Conservation (phyloP, 148 eudicot species). For the Agrostemma githago region DNA sequence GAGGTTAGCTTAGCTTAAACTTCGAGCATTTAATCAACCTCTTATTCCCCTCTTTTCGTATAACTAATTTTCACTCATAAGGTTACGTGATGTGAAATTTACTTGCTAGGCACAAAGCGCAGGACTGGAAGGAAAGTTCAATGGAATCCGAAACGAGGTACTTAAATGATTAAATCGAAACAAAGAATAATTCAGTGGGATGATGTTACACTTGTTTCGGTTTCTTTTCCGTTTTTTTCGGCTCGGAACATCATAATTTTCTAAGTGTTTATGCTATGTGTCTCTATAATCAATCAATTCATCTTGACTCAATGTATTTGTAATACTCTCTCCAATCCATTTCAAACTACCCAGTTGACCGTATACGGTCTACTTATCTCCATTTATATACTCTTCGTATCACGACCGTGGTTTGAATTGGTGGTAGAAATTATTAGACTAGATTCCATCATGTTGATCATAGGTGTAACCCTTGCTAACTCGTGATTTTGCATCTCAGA, state of each 20-base stretch:
- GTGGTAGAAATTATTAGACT: neutral
- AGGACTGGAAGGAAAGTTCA: slow-evolving; percentile 21
- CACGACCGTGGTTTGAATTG: no score
- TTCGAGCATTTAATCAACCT: neutral
- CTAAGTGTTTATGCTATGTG: neutral
- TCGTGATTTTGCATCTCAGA: slow-evolving; percentile 25
- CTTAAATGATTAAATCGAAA: neutral
- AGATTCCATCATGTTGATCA: neutral
- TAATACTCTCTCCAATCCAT: no score
- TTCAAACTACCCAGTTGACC: no score
- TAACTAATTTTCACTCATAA: neutral
- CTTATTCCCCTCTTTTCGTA: neutral
- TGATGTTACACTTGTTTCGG: neutral
- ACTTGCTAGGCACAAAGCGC: slow-evolving; percentile 28
- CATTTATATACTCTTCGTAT: no score
- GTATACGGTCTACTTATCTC: no score
- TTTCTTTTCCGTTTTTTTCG: neutral
- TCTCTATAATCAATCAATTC: neutral
- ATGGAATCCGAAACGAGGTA: slow-evolving; percentile 34
- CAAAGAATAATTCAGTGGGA: neutral
- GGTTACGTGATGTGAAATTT: slow-evolving; percentile 7
- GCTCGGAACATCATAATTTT: neutral
- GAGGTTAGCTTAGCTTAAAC: slow-evolving; percentile 27
- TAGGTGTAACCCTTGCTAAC: neutral
- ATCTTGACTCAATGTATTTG: neutral